Conservation (phyloP, 148 eudicot species). For the Persicaria tinctoria region DNA sequence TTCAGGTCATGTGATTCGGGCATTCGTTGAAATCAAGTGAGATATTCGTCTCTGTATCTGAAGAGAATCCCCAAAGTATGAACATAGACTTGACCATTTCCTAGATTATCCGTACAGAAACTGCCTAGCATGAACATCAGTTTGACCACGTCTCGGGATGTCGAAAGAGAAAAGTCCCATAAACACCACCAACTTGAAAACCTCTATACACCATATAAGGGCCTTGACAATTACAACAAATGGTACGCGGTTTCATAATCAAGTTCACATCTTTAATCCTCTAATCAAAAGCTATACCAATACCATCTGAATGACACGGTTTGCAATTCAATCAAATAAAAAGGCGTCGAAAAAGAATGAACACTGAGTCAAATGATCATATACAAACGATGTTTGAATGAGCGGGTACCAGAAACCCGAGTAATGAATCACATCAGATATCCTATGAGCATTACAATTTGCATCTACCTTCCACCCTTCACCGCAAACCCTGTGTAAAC, state of each 20-base stretch:
- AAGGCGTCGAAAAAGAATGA: constrained; percentile 3
- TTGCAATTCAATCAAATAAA: background rate
- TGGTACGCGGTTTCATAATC: too few species aligned
- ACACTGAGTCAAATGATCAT: constrained; percentile 5
- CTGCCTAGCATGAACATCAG: background rate
- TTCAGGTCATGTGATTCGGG: too few species aligned
- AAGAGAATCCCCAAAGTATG: background rate
- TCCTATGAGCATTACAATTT: background rate
- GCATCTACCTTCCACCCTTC: background rate
- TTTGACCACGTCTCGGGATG: background rate
- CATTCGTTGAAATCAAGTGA: too few species aligned
- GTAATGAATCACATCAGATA: background rate
- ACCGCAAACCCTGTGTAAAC: background rate
- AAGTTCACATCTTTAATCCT: background rate
- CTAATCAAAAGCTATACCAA: background rate
- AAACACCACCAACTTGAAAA: background rate
- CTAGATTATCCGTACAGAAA: too few species aligned
- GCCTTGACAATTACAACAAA: too few species aligned
- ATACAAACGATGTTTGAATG: background rate
- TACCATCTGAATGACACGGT: background rate
- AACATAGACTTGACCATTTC: background rate
- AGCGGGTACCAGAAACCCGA: background rate
- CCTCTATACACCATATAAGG: background rate
- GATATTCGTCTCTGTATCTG: too few species aligned
- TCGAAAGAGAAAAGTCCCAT: background rate